A percentile compares a stretch with the other conserved stretches of the same genome.
Conservation (phyloP, 306 rosid species). For the Alnus rubra region DNA sequence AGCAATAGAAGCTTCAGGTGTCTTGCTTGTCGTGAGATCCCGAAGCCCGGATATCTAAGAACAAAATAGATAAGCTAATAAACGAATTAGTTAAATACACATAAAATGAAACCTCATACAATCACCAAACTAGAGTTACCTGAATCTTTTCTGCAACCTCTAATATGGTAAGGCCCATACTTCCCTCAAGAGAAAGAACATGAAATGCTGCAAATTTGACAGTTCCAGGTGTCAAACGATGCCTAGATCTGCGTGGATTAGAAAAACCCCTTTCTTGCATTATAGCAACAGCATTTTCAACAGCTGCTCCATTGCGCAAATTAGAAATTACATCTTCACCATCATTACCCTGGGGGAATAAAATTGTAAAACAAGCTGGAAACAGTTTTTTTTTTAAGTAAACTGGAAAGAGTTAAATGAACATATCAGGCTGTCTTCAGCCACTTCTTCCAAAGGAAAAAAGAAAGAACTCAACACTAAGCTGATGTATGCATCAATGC, state of each 20-base stretch:
- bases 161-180: constrained; percentile 63
- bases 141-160: constrained; percentile 84
- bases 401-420: too few relatives aligned
- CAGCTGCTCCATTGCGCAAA: constrained; percentile 76
- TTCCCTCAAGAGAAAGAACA: constrained; percentile 82
- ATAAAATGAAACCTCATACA: constrained; percentile 1
- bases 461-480: too few relatives aligned
- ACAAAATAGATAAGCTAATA: constrained; percentile 9
- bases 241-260: constrained; percentile 63
- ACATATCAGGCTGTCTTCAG: not conserved
- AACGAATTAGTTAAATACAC: constrained; percentile 15
- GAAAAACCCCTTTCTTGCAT: constrained; percentile 73
- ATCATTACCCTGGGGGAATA: constrained; percentile 53
- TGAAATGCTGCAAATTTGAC: constrained; percentile 88
- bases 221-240: constrained; percentile 79
- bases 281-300: constrained; percentile 62
- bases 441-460: constrained; percentile 1
- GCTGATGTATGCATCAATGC: too few relatives aligned
- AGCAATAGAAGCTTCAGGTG: constrained; percentile 77
- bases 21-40: constrained; percentile 80
- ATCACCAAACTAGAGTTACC: constrained; percentile 38
- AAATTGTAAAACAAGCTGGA: not conserved
- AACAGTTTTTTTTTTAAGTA: too few relatives aligned
- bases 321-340: constrained; percentile 55
- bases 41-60: constrained; percentile 80